Conservation (phyloP, 2,329 filamentous ascomycete species). For the Aspergillus sp. region DNA sequence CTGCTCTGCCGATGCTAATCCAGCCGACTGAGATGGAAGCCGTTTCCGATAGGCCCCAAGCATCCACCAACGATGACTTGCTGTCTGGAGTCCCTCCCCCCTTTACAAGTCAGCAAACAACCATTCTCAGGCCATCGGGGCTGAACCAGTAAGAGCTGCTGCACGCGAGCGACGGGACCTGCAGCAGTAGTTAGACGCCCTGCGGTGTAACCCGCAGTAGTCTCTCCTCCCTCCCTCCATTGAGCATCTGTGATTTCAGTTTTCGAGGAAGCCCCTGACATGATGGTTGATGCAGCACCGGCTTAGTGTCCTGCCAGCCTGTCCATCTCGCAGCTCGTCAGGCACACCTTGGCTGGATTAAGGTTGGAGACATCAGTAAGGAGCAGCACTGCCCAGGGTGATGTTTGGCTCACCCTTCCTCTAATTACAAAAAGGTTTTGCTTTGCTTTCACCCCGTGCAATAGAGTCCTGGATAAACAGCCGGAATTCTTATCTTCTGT, state of each 20-base stretch:
- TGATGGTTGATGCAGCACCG: constrained; percentile 11
- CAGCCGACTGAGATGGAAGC: neutral
- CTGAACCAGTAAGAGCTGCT: neutral
- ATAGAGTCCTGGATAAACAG: no score
- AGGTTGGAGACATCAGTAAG: constrained; percentile 20
- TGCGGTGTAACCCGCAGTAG: constrained; percentile 15
- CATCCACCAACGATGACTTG: neutral
- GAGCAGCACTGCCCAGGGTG: constrained; percentile 3
- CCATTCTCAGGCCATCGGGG: neutral
- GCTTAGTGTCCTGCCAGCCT: neutral
- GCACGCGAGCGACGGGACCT: constrained; percentile 21
- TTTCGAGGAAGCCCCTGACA: constrained; percentile 17
- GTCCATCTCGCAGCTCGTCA: neutral
- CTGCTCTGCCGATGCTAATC: neutral
- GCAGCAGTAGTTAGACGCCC: constrained; percentile 16
- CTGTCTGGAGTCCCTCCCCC: neutral
- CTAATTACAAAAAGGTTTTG: no score
- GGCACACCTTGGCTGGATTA: constrained; percentile 13
- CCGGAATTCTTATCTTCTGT: neutral
- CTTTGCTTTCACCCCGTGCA: no score
- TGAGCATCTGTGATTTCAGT: constrained; percentile 3
- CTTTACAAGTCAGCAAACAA: neutral
- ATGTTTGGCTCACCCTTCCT: no score
- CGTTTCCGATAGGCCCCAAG: neutral
- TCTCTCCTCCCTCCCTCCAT: neutral